Conservation (phyloP, 192 early-diverging fungal genomes). For the Gryganskiella cystojenkinii region DNA sequence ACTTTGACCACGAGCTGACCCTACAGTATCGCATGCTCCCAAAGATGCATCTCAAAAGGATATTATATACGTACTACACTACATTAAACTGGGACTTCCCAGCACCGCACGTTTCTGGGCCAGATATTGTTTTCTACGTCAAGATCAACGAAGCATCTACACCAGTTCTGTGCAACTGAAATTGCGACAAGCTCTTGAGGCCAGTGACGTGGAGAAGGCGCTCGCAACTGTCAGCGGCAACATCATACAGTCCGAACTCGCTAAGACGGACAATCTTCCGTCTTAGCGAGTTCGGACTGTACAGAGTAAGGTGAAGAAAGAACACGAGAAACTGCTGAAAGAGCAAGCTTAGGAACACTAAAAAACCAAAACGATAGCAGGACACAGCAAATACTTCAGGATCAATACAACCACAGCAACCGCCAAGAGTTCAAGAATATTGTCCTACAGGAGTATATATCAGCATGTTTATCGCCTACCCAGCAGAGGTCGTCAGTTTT, state of each 20-base stretch:
- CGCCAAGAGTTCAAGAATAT: neutral
- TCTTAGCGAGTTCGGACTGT: too few species aligned
- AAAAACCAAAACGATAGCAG: neutral
- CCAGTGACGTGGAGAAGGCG: conserved; percentile 10
- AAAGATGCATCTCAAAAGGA: too few species aligned
- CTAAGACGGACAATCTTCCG: too few species aligned
- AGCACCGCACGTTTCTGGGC: conserved; percentile 16
- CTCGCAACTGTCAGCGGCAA: conserved; percentile 10
- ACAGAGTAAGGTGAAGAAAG: neutral
- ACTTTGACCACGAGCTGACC: too few species aligned
- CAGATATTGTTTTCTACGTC: conserved; percentile 15
- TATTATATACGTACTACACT: too few species aligned
- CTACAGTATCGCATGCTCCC: too few species aligned
- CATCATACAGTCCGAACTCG: neutral
- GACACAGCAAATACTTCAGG: too few species aligned
- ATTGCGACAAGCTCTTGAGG: conserved; percentile 13
- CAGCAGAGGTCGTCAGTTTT: conserved; percentile 2
- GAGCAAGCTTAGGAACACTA: neutral
- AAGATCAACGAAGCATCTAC: conserved; percentile 12
- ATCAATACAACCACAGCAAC: too few species aligned
- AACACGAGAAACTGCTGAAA: conserved; percentile 1
- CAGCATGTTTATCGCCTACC: neutral
- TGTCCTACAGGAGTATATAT: neutral
- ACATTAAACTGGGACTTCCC: too few species aligned
- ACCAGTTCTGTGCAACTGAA: neutral